Base-by-base conservation (phyloP, 2,329 filamentous ascomycete genomes). In the Trichoderma citrinoviride region DNA sequence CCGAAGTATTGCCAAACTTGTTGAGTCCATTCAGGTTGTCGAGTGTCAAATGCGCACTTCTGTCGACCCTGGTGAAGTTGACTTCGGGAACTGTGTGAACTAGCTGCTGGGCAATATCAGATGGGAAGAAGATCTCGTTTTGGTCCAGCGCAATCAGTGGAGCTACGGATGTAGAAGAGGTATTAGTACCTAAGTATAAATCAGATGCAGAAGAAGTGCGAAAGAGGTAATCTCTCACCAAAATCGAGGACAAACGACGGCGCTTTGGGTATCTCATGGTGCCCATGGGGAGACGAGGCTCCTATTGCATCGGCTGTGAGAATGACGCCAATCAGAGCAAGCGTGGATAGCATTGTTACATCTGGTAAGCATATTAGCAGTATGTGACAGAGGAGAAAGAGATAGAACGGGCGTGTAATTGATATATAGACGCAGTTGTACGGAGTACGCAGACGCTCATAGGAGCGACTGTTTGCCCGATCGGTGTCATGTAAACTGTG, bases 11-110 rank as follows among this genome's bases (percentile, higher is more conserved):
- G 15, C 56, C 56, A 60, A 60, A 37, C 44, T 60, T 60, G 21
- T 60, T 60, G 19, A 60, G 56, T 49, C 49, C 27, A 21, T 60
- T 60, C 27, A 60, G 19, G 56, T 60, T 60, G 10, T 60, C 19
- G 2, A 60, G 56, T 19, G 56, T 60, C 43, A 60, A 21, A 23
- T 25, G 56, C 29, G 23, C 2, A 21, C 40, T 15, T 60, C 27
- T 29, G 5, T 29, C 27, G 7, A 60, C 15, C n/a, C 40, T 49
- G 3, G 56, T 60, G 44, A 60, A 60, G 19, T 60, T 60, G 56
- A 60, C 43, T 25, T 40, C 7, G 23, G 56, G 56, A 23, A 60
- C 8, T 19, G 56, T 60, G 44, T 60, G 47, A 29, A 60, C n/a
- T 23, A 60, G 5, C 19, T 49, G 56, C 14, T n/a, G 29, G 27